Base-by-base conservation (phyloP, 805 yeast species). In the Lipomyces chichibuensis region DNA sequence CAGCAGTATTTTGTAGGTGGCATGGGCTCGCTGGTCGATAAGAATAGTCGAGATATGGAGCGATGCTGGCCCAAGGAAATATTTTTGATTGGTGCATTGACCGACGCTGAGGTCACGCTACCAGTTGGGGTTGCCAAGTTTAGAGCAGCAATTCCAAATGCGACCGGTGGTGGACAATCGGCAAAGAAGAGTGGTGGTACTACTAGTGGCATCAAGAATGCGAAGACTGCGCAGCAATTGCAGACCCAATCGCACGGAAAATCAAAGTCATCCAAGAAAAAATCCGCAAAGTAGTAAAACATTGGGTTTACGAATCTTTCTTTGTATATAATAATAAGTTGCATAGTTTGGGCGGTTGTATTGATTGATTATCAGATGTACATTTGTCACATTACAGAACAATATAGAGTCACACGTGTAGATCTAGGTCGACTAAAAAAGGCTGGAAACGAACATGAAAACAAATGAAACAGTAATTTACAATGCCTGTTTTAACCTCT, bases 31-130 rank as follows among this genome's bases (percentile, higher is more conserved):
- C 59, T 63, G 20, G 56, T 83, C n/a, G 86, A 84, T 67, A 57
- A 73, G 3, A 67, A 77, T 8, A 85, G 82, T 63, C 65, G 75
- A 9, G 86, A 84, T 59, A 77, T 82, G 53, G 88, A 84, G 53
- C 73, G 81, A 62, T 92, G 89, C 65, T 92, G 97, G 97, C 87
- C 86, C 25, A 82, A 80, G 33, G 93, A 88, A 70, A 84, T 87
- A 67, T 86, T 85, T 23, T 72, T 85, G 11, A 79, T 91, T 46
- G 84, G 84, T 56, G 72, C 79, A 0, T 75, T 88, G 63, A 89
- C 88, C 70, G 86, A 88, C 25, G 84, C 84, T 59, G 97, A 92
- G 69, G 75, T 91, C 61, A 81, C 89, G 49, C 84, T 91, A 37
- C 78, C 85, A 0, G 79, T 92, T 39, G 88, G 93, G 9, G 91